These are phyloP conservation scores for Sporothrix mexicana DNA, from an alignment of 2,329 filamentous ascomycete genomes.

Conservation along the genomic window DNA sequence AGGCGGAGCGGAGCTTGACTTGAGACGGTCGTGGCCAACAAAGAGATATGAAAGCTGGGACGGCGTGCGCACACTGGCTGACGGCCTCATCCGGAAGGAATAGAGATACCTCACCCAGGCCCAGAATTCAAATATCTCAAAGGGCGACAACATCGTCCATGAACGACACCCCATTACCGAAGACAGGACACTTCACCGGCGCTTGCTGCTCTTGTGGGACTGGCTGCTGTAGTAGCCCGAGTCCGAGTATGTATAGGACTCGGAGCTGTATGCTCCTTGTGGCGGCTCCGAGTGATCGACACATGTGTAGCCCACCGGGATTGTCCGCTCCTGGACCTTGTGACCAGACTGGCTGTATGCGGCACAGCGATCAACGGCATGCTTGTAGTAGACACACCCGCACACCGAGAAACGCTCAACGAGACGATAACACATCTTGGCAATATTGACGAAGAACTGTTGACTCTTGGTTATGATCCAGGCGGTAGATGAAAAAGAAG, in stretches of 20 bases:
- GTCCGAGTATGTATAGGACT: slow-evolving; percentile 56
- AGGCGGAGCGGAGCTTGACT: slow-evolving; percentile 49
- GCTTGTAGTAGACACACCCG: slow-evolving; percentile 85
- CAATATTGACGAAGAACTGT: background rate
- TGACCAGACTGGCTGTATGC: slow-evolving; percentile 77
- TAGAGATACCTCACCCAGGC: slow-evolving; percentile 58
- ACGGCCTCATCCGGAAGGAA: slow-evolving; percentile 50
- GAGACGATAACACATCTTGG: slow-evolving; percentile 83
- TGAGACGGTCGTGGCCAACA: slow-evolving; percentile 51
- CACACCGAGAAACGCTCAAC: slow-evolving; percentile 86
- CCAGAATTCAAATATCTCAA: slow-evolving; percentile 52
- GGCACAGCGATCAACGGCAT: slow-evolving; percentile 82
- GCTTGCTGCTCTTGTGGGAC: slow-evolving; percentile 52
- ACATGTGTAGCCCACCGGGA: slow-evolving; percentile 85
- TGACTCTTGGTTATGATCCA: slow-evolving; percentile 5
- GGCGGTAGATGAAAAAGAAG: background rate
- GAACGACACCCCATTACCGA: slow-evolving; percentile 54
- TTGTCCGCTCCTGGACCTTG: slow-evolving; percentile 71
- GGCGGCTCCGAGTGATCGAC: slow-evolving; percentile 54
- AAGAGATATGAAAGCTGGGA: slow-evolving; percentile 58
- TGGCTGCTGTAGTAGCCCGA: slow-evolving; percentile 60
- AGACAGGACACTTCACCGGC: slow-evolving; percentile 62
- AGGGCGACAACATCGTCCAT: slow-evolving; percentile 48
- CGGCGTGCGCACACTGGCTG: slow-evolving; percentile 48
- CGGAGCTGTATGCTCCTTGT: slow-evolving; percentile 49